Percentiles rank a stretch among this genome's conserved stretches.
These are phyloP conservation scores for Thyridium curvatum DNA, from an alignment of 2,329 filamentous ascomycete species.

Conservation along the genomic window DNA sequence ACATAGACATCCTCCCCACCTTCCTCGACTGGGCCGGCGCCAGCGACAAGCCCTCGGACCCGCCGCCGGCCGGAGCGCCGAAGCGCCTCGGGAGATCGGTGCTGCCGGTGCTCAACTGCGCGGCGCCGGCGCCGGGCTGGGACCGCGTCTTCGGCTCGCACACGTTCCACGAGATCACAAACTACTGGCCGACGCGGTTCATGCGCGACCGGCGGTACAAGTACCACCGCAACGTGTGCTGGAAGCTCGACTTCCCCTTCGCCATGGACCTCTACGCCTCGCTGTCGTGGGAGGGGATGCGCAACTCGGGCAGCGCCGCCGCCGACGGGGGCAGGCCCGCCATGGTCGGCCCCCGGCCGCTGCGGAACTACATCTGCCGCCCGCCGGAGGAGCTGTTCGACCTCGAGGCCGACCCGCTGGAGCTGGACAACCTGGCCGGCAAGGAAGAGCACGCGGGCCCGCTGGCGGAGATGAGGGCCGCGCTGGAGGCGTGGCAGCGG, in stretches of 20 bases:
- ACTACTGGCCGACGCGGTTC: constrained; percentile 44
- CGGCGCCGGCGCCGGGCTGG: constrained; percentile 11
- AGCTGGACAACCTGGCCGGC: constrained; percentile 5
- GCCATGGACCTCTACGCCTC: constrained; percentile 37
- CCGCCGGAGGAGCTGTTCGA: constrained; percentile 40
- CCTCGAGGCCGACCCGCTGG: constrained; percentile 31
- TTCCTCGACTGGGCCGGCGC: constrained; percentile 31
- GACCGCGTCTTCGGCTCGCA: constrained; percentile 40
- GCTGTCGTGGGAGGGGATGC: constrained; percentile 35
- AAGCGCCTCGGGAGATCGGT: constrained; percentile 26
- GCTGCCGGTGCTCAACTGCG: constrained; percentile 23
- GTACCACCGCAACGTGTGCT: constrained; percentile 43
- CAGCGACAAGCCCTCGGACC: constrained; percentile 6
- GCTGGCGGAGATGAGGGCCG: constrained; percentile 22
- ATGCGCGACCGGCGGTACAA: constrained; percentile 36
- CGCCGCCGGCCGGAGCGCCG: background rate
- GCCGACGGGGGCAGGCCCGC: constrained; percentile 7
- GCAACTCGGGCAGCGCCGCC: constrained; percentile 24
- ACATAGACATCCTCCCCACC: constrained; percentile 38
- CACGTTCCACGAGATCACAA: constrained; percentile 43
- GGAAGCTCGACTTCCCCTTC: constrained; percentile 42
- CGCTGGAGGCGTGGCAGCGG: constrained; percentile 20
- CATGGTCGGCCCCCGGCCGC: constrained; percentile 29
- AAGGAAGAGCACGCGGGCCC: constrained; percentile 21
- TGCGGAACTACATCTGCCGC: constrained; percentile 36